A percentile compares a stretch with the other conserved stretches of the same genome.
phyloP scores from a whole-genome alignment of 2,329 filamentous ascomycete species.

The Colletotrichum zoysiae region DNA sequence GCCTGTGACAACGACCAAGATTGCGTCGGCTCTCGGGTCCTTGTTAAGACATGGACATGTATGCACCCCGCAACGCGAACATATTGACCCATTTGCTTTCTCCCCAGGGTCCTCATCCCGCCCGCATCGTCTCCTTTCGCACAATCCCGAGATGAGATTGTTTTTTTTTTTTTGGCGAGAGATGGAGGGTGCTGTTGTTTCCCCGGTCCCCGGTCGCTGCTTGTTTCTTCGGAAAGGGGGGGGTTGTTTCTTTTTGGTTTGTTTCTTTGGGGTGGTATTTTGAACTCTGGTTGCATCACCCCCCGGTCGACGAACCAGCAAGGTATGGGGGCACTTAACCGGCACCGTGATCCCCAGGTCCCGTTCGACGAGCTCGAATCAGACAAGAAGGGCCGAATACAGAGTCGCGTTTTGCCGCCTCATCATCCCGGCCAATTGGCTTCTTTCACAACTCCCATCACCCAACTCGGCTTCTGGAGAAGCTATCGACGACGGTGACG shows the following conservation, averaged over 20 bases:
- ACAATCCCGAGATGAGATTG: slow-evolving; percentile 33
- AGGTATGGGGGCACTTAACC: slow-evolving; percentile 29
- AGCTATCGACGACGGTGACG: slow-evolving; percentile 43
- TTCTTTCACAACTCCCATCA: slow-evolving; percentile 1
- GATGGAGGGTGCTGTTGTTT: slow-evolving; percentile 17
- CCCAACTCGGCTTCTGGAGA: slow-evolving; percentile 16
- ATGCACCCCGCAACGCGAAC: slow-evolving; percentile 35
- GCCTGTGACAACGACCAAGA: slow-evolving; percentile 13
- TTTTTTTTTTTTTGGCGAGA: slow-evolving; percentile 25
- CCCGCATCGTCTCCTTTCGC: slow-evolving; percentile 25
- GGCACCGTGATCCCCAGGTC: slow-evolving; percentile 37
- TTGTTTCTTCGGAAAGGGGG: slow-evolving; percentile 1
- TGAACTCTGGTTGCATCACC: slow-evolving; percentile 1
- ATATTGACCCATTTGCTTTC: slow-evolving; percentile 14
- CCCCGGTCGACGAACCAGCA: slow-evolving; percentile 22
- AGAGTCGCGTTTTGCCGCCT: slow-evolving; percentile 53
- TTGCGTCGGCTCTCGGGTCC: slow-evolving; percentile 18
- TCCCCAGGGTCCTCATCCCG: slow-evolving; percentile 6
- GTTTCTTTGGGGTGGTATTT: not conserved
- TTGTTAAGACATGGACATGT: slow-evolving; percentile 8
- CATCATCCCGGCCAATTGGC: slow-evolving; percentile 48
- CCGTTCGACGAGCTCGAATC: slow-evolving; percentile 51
- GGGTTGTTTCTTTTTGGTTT: not conserved
- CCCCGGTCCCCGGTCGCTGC: slow-evolving; percentile 16
- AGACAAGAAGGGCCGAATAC: slow-evolving; percentile 59